Conservation (phyloP, 257 asterid species). For the Rehmannia glutinosa region DNA sequence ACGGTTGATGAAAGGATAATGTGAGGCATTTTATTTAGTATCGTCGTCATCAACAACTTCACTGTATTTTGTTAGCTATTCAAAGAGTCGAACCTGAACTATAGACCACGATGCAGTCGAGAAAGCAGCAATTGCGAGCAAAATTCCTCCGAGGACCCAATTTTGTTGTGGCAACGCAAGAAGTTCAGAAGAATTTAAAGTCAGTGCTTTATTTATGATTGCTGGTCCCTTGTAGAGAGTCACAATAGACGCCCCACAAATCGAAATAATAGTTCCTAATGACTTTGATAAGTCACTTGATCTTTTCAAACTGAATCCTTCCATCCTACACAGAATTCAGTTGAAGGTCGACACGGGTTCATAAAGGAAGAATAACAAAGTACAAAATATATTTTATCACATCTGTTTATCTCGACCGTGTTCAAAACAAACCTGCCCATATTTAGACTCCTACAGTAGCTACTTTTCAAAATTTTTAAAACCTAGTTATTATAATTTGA, state of each 20-base stretch:
- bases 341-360: too few relatives aligned
- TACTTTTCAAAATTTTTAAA: too few relatives aligned
- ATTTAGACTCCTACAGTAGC: too few relatives aligned
- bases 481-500: too few relatives aligned
- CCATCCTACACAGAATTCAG: constrained; percentile 38
- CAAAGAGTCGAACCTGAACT: constrained; percentile 33
- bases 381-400: too few relatives aligned
- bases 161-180: constrained; percentile 27
- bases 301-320: constrained; percentile 27
- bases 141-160: constrained; percentile 43
- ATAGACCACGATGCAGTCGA: constrained; percentile 51
- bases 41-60: too few relatives aligned
- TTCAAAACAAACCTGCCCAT: too few relatives aligned
- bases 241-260: constrained; percentile 45
- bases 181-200: neutral
- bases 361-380: too few relatives aligned
- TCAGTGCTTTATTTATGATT: constrained; percentile 24
- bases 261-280: constrained; percentile 38
- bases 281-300: constrained; percentile 32
- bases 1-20: neutral
- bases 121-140: constrained; percentile 38
- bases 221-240: constrained; percentile 43
- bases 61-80: too few relatives aligned
- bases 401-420: too few relatives aligned
- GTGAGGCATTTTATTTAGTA: too few relatives aligned